These are phyloP conservation scores for Herpetomonas muscarum DNA, from an alignment of 208 protist species.

Conservation along the genomic window DNA sequence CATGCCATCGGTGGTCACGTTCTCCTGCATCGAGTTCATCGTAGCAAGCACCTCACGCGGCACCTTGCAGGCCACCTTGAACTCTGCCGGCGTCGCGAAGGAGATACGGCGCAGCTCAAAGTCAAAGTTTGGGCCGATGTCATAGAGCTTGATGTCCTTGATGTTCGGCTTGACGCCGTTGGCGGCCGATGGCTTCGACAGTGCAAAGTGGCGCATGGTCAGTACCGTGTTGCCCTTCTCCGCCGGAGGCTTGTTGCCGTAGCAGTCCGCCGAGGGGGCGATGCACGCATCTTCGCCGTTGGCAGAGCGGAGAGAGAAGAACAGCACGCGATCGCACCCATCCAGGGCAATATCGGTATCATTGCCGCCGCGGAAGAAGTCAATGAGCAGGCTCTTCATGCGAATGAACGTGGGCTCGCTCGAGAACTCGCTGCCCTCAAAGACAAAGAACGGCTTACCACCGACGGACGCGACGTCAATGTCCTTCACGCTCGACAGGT, in stretches of 20 bases:
- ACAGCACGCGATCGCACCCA: constrained; percentile 76
- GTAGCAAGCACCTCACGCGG: constrained; percentile 56
- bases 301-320: constrained; percentile 68
- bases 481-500: constrained; percentile 46
- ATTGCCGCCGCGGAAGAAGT: constrained; percentile 80
- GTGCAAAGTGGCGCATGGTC: constrained; percentile 81
- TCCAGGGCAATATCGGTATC: constrained; percentile 64
- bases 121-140: constrained; percentile 87
- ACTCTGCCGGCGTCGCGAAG: constrained; percentile 75
- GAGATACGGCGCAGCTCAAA: constrained; percentile 65
- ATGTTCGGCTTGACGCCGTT: constrained; percentile 31
- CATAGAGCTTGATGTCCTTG: constrained; percentile 58
- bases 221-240: constrained; percentile 59
- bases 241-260: constrained; percentile 43
- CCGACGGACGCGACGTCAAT: constrained; percentile 62
- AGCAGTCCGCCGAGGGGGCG: constrained; percentile 66
- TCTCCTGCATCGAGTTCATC: constrained; percentile 55
- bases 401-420: constrained; percentile 66
- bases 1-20: constrained; percentile 68
- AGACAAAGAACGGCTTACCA: constrained; percentile 84
- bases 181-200: constrained; percentile 61
- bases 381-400: constrained; percentile 78
- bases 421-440: constrained; percentile 78
- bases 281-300: constrained; percentile 75
- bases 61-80: constrained; percentile 65